Evolutionary conservation across 1,139 yeast genomes (phyloP), one percentile per base, ranked within the genome.

Genomic region (Nakaseomyces bracarensis): DNA sequence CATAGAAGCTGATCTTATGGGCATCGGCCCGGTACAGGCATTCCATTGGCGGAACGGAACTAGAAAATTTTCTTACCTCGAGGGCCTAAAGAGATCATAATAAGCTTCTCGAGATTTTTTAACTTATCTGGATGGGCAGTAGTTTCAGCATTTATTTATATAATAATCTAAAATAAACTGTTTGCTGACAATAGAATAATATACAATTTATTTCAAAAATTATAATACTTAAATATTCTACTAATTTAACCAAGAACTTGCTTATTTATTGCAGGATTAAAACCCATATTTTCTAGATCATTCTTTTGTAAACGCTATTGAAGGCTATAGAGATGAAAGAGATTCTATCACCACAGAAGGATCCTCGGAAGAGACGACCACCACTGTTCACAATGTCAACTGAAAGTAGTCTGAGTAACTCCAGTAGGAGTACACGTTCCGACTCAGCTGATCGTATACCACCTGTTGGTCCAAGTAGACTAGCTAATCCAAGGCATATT

Each of bases 331-430:
- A 22, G 10, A 10, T 22, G n/a, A 29, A 13, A 11, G n/a, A 21
- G 3, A 33, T 33, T 25, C 36, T 20, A 20, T 33, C 36, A n/a
- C 36, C 36, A 2, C 14, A 9, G 7, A 33, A 33, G 18, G 18
- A 9, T 10, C n/a, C 26, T 5, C 25, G 36, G 18, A 33, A 11
- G 18, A 33, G 36, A 13, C 20, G 36, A 21, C 36, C 36, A 20
- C 36, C 36, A n/a, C 18, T 33, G 26, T 33, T 33, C n/a, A 20
- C 36, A 13, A 20, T 33, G 36, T 33, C 36, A 20, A 33, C 36
- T 7, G 36, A 33, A 8, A 33, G 26, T 21, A 33, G 36, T 21
- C 8, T 33, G 14, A 33, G n/a, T 13, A 33, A 11, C 26, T 33
- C 35, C 5, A 11, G 11, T 19, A 16, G 35, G 16, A 18, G 19